Evolutionary conservation across 169 alveolate genomes (phyloP).

Genomic region (Cryptosporidium tyzzeri): DNA sequence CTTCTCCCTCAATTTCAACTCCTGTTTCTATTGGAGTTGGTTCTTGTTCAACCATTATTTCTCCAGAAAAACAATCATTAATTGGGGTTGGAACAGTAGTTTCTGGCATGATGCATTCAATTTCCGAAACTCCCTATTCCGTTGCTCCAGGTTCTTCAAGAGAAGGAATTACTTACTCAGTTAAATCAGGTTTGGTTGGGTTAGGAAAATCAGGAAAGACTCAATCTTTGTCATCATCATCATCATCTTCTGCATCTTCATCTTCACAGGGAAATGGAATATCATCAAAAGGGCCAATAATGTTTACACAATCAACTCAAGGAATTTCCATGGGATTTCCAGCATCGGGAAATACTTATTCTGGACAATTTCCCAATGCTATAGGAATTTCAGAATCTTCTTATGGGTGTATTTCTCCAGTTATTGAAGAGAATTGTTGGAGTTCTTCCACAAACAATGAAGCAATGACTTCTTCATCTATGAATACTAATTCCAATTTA

Average conservation of each 20-base stretch:
- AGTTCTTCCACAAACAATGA: neutral
- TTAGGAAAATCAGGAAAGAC: neutral
- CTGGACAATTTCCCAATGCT: constrained; percentile 19
- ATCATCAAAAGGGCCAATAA: neutral
- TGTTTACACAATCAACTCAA: neutral
- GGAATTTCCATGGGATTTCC: neutral
- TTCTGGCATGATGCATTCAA: neutral
- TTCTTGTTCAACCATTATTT: constrained; percentile 12
- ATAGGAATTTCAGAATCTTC: neutral
- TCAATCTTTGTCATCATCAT: neutral
- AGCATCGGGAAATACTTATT: neutral
- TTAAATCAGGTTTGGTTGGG: neutral
- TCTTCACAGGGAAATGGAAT: neutral
- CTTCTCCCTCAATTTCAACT: constrained; percentile 51
- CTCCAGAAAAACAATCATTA: constrained; percentile 23
- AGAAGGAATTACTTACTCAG: constrained; percentile 18
- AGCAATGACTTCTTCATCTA: constrained; percentile 1
- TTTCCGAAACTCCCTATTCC: neutral
- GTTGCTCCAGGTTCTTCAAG: neutral
- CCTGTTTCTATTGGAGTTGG: constrained; percentile 23
- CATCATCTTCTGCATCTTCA: neutral
- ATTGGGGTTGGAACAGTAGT: neutral
- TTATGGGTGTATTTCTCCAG: constrained; percentile 32
- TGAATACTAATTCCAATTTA: neutral
- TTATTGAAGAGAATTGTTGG: constrained; percentile 21